A percentile compares a stretch with the other conserved stretches of the same genome.
Conservation (phyloP, 208 protist genomes). For the Trypanosoma vivax region DNA sequence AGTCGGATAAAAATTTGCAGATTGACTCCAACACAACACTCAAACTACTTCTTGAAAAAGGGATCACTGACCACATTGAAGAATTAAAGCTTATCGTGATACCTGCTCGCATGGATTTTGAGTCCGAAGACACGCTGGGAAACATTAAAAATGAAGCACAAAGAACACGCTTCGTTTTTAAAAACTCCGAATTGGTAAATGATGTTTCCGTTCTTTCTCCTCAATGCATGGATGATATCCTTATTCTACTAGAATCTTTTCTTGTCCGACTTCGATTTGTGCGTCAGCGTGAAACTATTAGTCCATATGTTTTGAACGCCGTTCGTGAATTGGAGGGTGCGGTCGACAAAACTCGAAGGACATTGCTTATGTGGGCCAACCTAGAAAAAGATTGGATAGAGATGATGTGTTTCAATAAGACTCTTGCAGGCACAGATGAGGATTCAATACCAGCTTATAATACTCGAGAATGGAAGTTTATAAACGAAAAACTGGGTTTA, state of each 20-base stretch:
- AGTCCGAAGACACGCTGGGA: slow-evolving; percentile 68
- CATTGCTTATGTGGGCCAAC: slow-evolving; percentile 38
- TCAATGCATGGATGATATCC: slow-evolving; percentile 25
- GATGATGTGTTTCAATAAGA: slow-evolving; percentile 17
- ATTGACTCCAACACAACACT: slow-evolving; percentile 55
- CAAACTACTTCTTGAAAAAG: slow-evolving; percentile 55
- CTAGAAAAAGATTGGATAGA: slow-evolving; percentile 43
- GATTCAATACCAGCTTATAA: background rate
- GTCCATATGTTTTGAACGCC: slow-evolving; percentile 40
- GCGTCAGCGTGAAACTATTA: slow-evolving; percentile 41
- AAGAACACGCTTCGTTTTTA: slow-evolving; percentile 60
- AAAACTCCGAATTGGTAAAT: slow-evolving; percentile 11
- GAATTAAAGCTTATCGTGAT: slow-evolving; percentile 54
- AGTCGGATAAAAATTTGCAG: slow-evolving; percentile 36
- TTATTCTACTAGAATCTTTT: slow-evolving; percentile 48
- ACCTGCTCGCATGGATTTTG: slow-evolving; percentile 69
- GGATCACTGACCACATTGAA: slow-evolving; percentile 43
- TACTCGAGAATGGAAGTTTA: slow-evolving; percentile 24
- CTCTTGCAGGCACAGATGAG: slow-evolving; percentile 8
- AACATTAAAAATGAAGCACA: slow-evolving; percentile 83
- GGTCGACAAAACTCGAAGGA: slow-evolving; percentile 50
- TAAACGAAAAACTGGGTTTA: slow-evolving; percentile 18
- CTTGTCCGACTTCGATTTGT: slow-evolving; percentile 38
- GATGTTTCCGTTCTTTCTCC: slow-evolving; percentile 17
- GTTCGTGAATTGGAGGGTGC: slow-evolving; percentile 69